Base-by-base conservation (phyloP, 1,284 basidiomycete species). In the Exsudoporus floridanus region DNA sequence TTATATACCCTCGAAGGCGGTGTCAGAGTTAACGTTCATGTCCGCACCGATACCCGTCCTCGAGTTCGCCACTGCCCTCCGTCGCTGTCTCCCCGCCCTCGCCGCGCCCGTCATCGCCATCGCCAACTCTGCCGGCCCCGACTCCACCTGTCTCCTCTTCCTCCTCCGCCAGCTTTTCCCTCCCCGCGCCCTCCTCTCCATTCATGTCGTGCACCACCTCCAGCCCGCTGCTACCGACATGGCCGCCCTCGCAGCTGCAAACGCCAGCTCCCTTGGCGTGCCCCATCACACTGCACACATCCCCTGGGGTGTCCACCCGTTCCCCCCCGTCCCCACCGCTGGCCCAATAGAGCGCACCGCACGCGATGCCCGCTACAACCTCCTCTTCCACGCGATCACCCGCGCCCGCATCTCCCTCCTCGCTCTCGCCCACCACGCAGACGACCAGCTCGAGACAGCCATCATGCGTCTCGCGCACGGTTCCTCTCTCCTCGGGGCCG, bases 371-470 rank as follows among this genome's bases (percentile, higher is more conserved):
- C 78, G 89, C 25, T 83, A 84, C 58, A 72, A 74, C 42, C 50
- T 77, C 6, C 63, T 92, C 30, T 81, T 86, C 57, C 54, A 74
- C 8, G 70, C 61, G 0, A 79, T 90, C 79, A 65, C 64, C 3
- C 54, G 59, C 2, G 54, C 66, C 0, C 61, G 73, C 0, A 66
- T 75, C 4, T 58, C 73, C 18, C 65, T 76, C 13, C 64, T 90
- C 49, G 85, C 84, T 1, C 77, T 85, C 45, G 89, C 79, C 0
- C 89, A 92, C 59, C 89, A 92, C 61, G 77, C 78, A 4, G 88
- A 92, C 61, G 89, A 92, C 62, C 88, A 91, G 62, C 77, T 90
- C 8, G 89, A 92, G 66, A 92, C 89, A 0, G 76, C 81, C 23
- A 70, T 92, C 40, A 83, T 90, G 76, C 81, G 90, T 8, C 64